These are phyloP conservation scores for Lonicera japonica DNA, from an alignment of 129 eudicot species.

Conservation along the genomic window DNA sequence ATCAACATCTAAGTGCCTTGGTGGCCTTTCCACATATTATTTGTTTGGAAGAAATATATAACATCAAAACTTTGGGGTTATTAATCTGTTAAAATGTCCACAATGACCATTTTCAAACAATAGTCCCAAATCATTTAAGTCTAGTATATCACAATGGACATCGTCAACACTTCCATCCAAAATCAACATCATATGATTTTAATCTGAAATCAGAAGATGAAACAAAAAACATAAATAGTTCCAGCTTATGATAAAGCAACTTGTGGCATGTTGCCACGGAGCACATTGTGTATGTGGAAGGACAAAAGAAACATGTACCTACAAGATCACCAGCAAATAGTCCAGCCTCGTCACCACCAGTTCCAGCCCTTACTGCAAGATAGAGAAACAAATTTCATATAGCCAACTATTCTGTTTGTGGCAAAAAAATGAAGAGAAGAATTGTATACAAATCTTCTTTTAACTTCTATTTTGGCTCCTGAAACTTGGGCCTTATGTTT, in stretches of 20 bases:
- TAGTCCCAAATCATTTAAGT: background rate
- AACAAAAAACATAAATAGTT: too few relatives aligned
- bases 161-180: too few relatives aligned
- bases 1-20: slow-evolving; percentile 8
- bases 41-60: background rate
- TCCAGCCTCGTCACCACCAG: slow-evolving; percentile 99
- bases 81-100: background rate
- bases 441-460: background rate
- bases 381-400: slow-evolving; percentile 14
- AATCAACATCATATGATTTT: too few relatives aligned
- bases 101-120: background rate
- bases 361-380: slow-evolving; percentile 92
- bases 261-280: slow-evolving; percentile 7
- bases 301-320: slow-evolving; percentile 69
- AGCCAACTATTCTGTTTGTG: background rate
- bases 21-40: too few relatives aligned
- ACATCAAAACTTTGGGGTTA: background rate
- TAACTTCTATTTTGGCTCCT: background rate
- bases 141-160: too few relatives aligned
- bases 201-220: background rate
- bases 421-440: background rate
- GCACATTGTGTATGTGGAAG: slow-evolving; percentile 6
- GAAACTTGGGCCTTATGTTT: background rate
- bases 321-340: slow-evolving; percentile 99
- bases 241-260: too few relatives aligned